phyloP scores from a whole-genome alignment of 2,329 filamentous ascomycete genomes.

The Drechslera avenae region DNA sequence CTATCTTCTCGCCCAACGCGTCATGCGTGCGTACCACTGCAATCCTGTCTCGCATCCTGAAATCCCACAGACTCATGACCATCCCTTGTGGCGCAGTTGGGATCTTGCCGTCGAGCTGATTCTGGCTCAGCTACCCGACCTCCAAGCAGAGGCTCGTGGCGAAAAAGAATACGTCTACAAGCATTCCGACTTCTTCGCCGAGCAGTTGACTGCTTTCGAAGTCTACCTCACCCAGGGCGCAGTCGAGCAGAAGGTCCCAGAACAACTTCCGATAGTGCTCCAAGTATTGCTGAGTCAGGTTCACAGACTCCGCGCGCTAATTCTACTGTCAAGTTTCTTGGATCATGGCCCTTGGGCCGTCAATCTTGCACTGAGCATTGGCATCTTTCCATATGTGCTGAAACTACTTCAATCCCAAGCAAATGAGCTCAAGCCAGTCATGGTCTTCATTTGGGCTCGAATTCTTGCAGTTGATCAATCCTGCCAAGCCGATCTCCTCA shows the following conservation, averaged over 20 bases:
- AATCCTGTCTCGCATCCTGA: constrained; percentile 90
- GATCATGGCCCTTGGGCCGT: constrained; percentile 98
- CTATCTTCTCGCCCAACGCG: constrained; percentile 89
- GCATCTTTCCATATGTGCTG: constrained; percentile 98
- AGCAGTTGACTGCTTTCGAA: constrained; percentile 96
- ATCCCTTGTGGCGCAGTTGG: constrained; percentile 97
- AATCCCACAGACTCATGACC: constrained; percentile 92
- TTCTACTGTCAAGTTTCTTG: constrained; percentile 89
- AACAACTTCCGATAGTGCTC: constrained; percentile 93
- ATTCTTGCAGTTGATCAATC: constrained; percentile 93
- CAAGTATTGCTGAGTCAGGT: constrained; percentile 96
- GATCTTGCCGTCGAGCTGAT: constrained; percentile 97
- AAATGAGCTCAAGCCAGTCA: constrained; percentile 91
- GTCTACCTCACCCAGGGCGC: constrained; percentile 88
- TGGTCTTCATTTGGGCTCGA: constrained; percentile 99
- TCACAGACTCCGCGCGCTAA: constrained; percentile 86
- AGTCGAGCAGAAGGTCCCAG: constrained; percentile 82
- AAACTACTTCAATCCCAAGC: constrained; percentile 96
- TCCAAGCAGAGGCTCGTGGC: constrained; percentile 77
- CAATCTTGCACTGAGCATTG: constrained; percentile 95
- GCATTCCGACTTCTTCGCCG: constrained; percentile 94
- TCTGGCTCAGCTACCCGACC: constrained; percentile 81
- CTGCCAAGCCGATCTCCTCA: constrained; percentile 90
- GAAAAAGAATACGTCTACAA: constrained; percentile 84
- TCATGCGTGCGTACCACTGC: constrained; percentile 96